Evolutionary conservation across 352 stramenopile species (phyloP).

Genomic region (Pseudoperonospora humuli): DNA sequence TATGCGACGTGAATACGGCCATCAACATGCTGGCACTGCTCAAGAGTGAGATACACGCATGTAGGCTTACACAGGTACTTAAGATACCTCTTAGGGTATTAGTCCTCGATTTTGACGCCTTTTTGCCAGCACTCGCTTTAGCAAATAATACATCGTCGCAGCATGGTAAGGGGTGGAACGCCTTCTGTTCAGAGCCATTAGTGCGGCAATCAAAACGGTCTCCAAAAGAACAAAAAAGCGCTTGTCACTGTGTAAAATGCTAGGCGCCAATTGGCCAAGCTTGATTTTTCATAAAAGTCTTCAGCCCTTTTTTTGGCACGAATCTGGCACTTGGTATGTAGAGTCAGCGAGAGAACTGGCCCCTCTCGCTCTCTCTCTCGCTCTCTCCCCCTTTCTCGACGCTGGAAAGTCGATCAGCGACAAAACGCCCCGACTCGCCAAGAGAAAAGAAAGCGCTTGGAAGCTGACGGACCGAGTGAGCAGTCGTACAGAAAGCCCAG

Average conservation of each 20-base stretch:
- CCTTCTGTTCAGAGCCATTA: constrained; percentile 1
- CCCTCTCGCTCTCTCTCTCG: constrained; percentile 24
- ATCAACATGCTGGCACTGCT: too few species aligned
- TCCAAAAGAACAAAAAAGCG: too few species aligned
- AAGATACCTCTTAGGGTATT: too few species aligned
- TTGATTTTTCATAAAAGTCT: constrained; percentile 14
- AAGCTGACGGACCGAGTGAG: constrained; percentile 1
- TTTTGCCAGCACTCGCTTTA: too few species aligned
- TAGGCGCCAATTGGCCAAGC: constrained; percentile 3
- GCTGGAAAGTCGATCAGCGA: constrained; percentile 25
- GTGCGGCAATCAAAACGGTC: too few species aligned
- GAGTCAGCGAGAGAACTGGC: constrained; percentile 13
- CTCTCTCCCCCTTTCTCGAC: constrained; percentile 9
- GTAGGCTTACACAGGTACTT: too few species aligned
- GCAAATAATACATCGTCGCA: constrained; percentile 14
- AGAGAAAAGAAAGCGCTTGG: constrained; percentile 19
- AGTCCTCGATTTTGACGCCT: too few species aligned
- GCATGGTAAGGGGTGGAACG: too few species aligned
- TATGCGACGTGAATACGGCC: too few species aligned
- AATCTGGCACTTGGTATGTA: constrained; percentile 14
- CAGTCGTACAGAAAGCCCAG: neutral
- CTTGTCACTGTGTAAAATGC: too few species aligned
- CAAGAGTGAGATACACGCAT: too few species aligned
- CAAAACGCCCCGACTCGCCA: constrained; percentile 20
- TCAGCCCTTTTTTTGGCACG: constrained; percentile 13